Evolutionary conservation across 192 early-diverging fungal genomes (phyloP), one percentile per base, ranked within the genome.

Genomic region (Backusella luteola): DNA sequence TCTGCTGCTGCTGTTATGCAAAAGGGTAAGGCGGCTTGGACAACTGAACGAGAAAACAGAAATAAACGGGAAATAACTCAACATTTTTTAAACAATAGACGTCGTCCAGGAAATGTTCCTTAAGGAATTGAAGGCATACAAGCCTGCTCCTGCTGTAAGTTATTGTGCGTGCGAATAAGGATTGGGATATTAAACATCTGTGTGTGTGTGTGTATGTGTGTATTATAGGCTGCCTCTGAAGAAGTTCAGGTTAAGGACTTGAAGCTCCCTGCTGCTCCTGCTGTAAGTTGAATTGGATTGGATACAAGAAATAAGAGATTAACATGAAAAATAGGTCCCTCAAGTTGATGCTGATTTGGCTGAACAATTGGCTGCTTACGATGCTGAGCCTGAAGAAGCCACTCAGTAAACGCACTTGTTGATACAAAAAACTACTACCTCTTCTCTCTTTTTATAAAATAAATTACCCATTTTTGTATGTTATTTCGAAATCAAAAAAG

Each of bases 61-160:
- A 11, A 41, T 6, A 59, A 21, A 44, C 6, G 15, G 0, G 38
- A 39, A 39, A 63, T 9, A 11, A 9, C 29, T 26, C 12, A 21
- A 15, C 19, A 19, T 49, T 49, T 44, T 44, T 12, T 44, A 17
- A 44, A 15, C 15, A 8, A 35, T 81, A 88, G 87, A 88, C 78
- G 84, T 88, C 75, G 66, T 88, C 69, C 81, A 84, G 74, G 84
- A 86, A 6, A 66, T 88, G 74, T 84, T 83, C 81, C 69, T 88
- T 46, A 83, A 86, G 83, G 85, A 88, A 76, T 75, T 88, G 78
- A 85, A 88, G 87, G 74, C 35, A 66, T 88, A 88, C 81, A 86
- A 88, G 85, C 87, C 87, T 75, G 59, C 78, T 41, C 80, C 85
- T 73, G 74, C 77, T 66, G 86, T 85, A 84, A 66, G 77, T 77